Conservation (phyloP, 2,329 filamentous ascomycete species). For the Lomentospora prolificans region DNA sequence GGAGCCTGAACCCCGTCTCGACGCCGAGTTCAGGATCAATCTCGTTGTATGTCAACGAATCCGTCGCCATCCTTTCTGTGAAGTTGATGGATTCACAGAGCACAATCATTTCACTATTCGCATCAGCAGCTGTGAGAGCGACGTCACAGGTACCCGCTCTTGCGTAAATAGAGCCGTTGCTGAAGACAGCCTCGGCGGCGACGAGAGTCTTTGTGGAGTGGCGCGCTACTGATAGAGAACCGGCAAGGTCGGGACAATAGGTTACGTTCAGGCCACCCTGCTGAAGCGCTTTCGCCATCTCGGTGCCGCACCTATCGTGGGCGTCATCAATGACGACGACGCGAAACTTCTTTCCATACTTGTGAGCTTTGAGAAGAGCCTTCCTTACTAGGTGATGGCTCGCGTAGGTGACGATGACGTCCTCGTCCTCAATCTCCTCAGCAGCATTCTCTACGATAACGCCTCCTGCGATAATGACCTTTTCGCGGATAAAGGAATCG, state of each 20-base stretch:
- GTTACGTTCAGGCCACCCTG: constrained; percentile 64
- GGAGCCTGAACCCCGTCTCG: constrained; percentile 47
- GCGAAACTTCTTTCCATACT: constrained; percentile 62
- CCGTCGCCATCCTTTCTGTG: constrained; percentile 71
- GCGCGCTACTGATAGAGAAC: constrained; percentile 63
- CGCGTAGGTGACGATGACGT: constrained; percentile 79
- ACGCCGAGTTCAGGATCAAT: constrained; percentile 65
- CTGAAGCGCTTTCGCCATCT: constrained; percentile 58
- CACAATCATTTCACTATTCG: constrained; percentile 72
- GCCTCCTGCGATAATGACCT: constrained; percentile 76
- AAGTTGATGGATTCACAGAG: constrained; percentile 96
- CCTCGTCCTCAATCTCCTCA: constrained; percentile 65
- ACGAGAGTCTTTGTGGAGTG: constrained; percentile 66
- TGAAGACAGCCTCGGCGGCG: constrained; percentile 89
- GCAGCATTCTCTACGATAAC: constrained; percentile 72
- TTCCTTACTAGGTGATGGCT: constrained; percentile 80
- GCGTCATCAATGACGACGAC: constrained; percentile 75
- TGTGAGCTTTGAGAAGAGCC: constrained; percentile 63
- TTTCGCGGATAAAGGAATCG: constrained; percentile 82
- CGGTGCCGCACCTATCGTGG: constrained; percentile 40
- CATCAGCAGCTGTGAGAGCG: constrained; percentile 69
- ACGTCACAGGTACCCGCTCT: constrained; percentile 79
- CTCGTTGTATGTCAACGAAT: constrained; percentile 92
- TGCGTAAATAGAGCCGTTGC: constrained; percentile 84
- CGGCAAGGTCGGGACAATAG: constrained; percentile 70